These are phyloP conservation scores for Suillus spraguei DNA, from an alignment of 768 basidiomycete species.

Conservation along the genomic window DNA sequence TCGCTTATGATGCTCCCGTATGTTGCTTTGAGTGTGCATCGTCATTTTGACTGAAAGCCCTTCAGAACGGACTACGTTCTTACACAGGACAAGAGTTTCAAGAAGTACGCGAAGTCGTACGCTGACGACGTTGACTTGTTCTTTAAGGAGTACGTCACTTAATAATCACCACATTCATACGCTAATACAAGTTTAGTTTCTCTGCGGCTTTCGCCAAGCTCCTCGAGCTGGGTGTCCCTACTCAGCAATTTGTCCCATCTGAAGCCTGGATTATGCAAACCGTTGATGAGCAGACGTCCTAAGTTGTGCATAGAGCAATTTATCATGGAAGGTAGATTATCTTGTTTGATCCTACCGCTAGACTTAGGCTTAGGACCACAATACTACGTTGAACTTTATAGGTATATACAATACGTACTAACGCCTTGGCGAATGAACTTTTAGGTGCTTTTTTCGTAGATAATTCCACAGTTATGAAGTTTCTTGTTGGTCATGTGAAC, in stretches of 20 bases:
- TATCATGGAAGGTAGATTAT: neutral
- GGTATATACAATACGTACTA: neutral
- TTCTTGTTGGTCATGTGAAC: constrained; percentile 7
- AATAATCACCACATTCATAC: neutral
- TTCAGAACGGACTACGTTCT: constrained; percentile 85
- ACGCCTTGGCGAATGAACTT: neutral
- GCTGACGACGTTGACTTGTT: constrained; percentile 83
- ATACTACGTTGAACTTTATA: neutral
- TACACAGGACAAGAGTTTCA: constrained; percentile 89
- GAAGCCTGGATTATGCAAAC: constrained; percentile 73
- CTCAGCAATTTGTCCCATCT: constrained; percentile 66
- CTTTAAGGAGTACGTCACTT: constrained; percentile 83
- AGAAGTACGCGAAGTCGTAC: constrained; percentile 85
- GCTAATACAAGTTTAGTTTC: constrained; percentile 59
- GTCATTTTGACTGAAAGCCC: neutral
- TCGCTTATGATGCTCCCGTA: constrained; percentile 96
- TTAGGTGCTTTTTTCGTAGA: neutral
- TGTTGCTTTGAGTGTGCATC: constrained; percentile 30
- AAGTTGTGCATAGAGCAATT: neutral
- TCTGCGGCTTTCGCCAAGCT: constrained; percentile 74
- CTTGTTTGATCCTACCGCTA: neutral
- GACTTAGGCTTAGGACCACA: neutral
- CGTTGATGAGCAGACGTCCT: constrained; percentile 15
- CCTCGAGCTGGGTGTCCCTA: constrained; percentile 93
- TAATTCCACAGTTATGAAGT: neutral